Base-by-base conservation (phyloP, 495 filamentous ascomycete genomes). In the Jackrogersella multiformis region DNA sequence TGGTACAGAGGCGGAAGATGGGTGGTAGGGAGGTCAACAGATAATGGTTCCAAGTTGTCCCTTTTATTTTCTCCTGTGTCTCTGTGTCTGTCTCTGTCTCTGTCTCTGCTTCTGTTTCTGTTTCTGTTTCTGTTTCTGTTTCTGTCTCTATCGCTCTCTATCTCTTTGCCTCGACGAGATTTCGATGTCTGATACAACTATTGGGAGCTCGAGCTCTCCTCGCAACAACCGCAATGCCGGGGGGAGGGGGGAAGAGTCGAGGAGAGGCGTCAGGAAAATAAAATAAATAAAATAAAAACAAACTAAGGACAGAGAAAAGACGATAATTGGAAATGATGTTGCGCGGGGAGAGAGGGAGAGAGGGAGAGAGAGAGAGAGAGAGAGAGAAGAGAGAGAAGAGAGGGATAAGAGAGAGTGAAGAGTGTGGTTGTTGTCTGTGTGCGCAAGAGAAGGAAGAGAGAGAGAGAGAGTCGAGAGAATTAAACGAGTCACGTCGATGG, bases 301-400 rank as follows among this genome's bases (percentile, higher is more conserved):
- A 30, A 53, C 12, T 13, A 45, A 36, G 32, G 26, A 46, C 20
- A 24, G 46, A 45, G 23, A 48, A 54, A 20, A 44, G 48, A 55
- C n/a, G 39, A 56, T 64, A 56, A 71, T 52, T 68, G 70, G 64
- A 56, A 74, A 61, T 64, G 69, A 68, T 66, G 51, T 65, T 69
- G 23, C 60, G 58, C n/a, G n/a, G 41, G 20, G 41, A 20, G 16
- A 42, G 38, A 44, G 38, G 36, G 16, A 18, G 38, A 42, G 16
- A 28, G 30, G 28, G 57, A 45, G 41, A 63, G 30, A 45, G 39
- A 23, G 42, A 57, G 41, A 56, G 36, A 16, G 36, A 52, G 44
- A 42, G 18, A 51, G 48, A 56, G 38, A n/a, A 41, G 42, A 56
- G 42, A 55, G 45, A 57, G n/a, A n/a, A n/a, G 51, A 61, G 55